Evolutionary conservation across 164 flowering plant species (phyloP), one percentile per base, ranked within the genome.

Genomic region (Chloranthus sessilifolius): DNA sequence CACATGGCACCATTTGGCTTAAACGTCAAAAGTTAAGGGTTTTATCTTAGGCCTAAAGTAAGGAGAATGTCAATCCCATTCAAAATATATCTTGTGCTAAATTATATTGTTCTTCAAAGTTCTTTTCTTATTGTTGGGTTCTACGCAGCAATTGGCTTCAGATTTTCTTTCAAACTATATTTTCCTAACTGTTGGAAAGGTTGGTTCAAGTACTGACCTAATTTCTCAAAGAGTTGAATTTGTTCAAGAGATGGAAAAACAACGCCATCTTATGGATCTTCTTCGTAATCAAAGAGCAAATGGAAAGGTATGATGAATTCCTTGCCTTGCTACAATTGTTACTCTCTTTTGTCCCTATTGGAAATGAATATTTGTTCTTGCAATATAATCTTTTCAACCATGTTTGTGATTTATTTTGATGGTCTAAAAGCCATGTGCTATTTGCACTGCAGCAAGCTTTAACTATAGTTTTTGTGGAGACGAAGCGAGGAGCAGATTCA

Each of bases 381-480:
- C 11, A 4, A 3, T 43, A 6, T 55, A 6, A 26, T 26, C 16
- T 14, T 28, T 21, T 17, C 0, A 17, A 41, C 17, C 2, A 43
- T 14, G 14, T 24, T 12, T 28, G n/a, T n/a, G 2, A 29, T 28
- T 41, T 4, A 3, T 33, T 6, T 43, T 22, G 1, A 1, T 46
- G 15, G 33, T 20, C 31, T 14, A 40, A 27, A 31, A 16, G 10
- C 26, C 31, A 10, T 45, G 9, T 22, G 9, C 9, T 21, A 14
- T 52, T 35, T 50, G 19, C 43, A 5, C 22, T 69, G 66, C 74
- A 80, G 86, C 69, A 55, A 56, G 56, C 71, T 40, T 51, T 80
- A 55, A 77, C 81, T 2, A 42, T 80, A 47, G 73, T 80, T 25
- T 80, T 80, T 72, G 83, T 75, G 22, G 83, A 80, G 70, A 80